phyloP scores from a whole-genome alignment of 1,284 basidiomycete genomes.

The Apiotrichum akiyoshidainum region DNA sequence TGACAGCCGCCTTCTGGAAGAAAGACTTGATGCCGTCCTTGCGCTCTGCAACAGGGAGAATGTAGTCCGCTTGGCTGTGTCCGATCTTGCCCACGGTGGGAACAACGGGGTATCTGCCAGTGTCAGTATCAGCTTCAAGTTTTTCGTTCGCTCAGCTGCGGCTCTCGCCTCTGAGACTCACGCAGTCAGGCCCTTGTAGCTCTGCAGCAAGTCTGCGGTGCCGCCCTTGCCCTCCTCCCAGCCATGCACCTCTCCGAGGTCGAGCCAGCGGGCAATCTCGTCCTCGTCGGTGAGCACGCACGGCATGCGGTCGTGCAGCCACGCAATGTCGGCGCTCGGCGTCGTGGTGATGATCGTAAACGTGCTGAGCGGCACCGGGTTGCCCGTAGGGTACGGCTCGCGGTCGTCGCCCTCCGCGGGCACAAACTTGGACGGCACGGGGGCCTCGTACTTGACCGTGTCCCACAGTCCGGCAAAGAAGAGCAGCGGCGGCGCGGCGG shows the following conservation, averaged over 20 bases:
- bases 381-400: slow-evolving; percentile 51
- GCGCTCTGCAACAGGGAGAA: slow-evolving; percentile 71
- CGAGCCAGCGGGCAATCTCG: slow-evolving; percentile 72
- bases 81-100: slow-evolving; percentile 89
- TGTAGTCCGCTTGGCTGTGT: slow-evolving; percentile 72
- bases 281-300: slow-evolving; percentile 68
- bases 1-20: slow-evolving; percentile 64
- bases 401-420: slow-evolving; percentile 28
- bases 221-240: slow-evolving; percentile 55
- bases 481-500: slow-evolving; percentile 64
- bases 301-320: slow-evolving; percentile 90
- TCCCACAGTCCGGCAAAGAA: slow-evolving; percentile 88
- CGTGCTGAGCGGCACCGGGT: slow-evolving; percentile 65
- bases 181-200: slow-evolving; percentile 73
- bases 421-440: slow-evolving; percentile 27
- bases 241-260: slow-evolving; percentile 66
- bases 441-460: slow-evolving; percentile 56
- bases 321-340: slow-evolving; percentile 64
- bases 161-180: slow-evolving; percentile 42
- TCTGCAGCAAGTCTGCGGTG: slow-evolving; percentile 59
- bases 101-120: slow-evolving; percentile 75
- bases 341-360: slow-evolving; percentile 87
- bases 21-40: slow-evolving; percentile 86
- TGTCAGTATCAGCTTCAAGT: neutral
- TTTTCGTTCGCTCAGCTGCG: too few species aligned